Evolutionary conservation across 352 stramenopile genomes (phyloP), one percentile per base, ranked within the genome.

Genomic region (Phytophthora sp.): DNA sequence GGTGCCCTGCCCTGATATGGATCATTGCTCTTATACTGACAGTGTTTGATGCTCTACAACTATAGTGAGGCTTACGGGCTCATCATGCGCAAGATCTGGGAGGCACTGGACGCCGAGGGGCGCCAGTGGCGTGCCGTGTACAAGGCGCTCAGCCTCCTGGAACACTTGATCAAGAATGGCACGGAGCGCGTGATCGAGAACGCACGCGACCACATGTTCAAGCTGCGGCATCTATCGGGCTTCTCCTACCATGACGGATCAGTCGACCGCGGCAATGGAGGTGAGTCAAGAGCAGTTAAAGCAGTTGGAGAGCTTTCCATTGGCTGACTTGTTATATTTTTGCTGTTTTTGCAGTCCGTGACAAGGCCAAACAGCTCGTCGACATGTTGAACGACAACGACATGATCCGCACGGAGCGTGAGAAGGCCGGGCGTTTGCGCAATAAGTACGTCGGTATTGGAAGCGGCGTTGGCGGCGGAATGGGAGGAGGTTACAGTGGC

Each of bases 131-230:
- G 96, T 31, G 93, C 98, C 18, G 96, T 99, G 26, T 99, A 98
- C 80, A 99, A 99, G 82, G 86, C 86, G 26, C 63, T 97, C 21
- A 99, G 89, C 52, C 76, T 99, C 49, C 66, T 99, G 46, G 98
- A 99, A 41, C 95, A 99, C 74, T 79, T 99, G 38, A 84, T 99
- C 60, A 99, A 99, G 80, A 99, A 99, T 71, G 98, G 97, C 33
- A 97, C 91, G 27, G 97, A 99, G 76, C 89, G 97, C 27, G 97
- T 98, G 35, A 96, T 99, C 24, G 98, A 99, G 68, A 98, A 99
- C 74, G 90, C 93, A 9, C 82, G 93, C 12, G 90, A 98, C 66
- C 94, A 98, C 78, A 98, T 98, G 84, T 95, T 95, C 70, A 95
- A 95, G 75, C 75, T 97, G 20, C 87, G 89, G 11, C 80, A 90